These are phyloP conservation scores for Xerocomus potaroensis DNA, from an alignment of 768 basidiomycete genomes.

Conservation along the genomic window DNA sequence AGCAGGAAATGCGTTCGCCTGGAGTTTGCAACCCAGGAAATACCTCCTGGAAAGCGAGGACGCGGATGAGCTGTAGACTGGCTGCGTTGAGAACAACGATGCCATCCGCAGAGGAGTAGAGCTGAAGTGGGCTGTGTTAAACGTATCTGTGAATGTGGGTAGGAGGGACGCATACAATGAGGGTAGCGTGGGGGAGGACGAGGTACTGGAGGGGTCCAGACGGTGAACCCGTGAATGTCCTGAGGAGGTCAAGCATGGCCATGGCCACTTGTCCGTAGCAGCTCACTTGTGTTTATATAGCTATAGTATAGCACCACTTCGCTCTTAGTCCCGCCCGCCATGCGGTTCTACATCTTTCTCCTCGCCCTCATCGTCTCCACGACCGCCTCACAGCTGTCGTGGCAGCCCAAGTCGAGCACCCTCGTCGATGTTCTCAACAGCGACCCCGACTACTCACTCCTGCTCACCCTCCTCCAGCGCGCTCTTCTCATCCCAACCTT, in stretches of 20 bases:
- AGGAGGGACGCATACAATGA: slow-evolving; percentile 48
- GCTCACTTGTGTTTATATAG: slow-evolving; percentile 11
- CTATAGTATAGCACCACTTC: slow-evolving; percentile 1
- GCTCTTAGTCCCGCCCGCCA: slow-evolving; percentile 3
- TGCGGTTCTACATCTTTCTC: slow-evolving; percentile 34
- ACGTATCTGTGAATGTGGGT: neutral
- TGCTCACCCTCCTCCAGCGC: slow-evolving; percentile 74
- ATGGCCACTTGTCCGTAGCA: slow-evolving; percentile 4
- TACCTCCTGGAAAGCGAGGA: slow-evolving; percentile 76
- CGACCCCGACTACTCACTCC: slow-evolving; percentile 73
- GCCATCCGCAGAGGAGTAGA: slow-evolving; percentile 69
- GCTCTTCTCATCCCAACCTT: slow-evolving; percentile 89
- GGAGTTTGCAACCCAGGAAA: slow-evolving; percentile 57
- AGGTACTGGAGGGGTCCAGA: slow-evolving; percentile 53
- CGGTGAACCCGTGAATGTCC: slow-evolving; percentile 49
- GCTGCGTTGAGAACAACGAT: slow-evolving; percentile 71
- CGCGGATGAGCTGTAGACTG: slow-evolving; percentile 57
- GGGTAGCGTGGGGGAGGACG: slow-evolving; percentile 46
- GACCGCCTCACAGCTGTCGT: slow-evolving; percentile 22
- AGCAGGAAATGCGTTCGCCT: slow-evolving; percentile 47
- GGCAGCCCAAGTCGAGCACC: slow-evolving; percentile 43
- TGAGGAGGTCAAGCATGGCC: slow-evolving; percentile 45
- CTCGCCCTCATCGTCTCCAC: slow-evolving; percentile 32
- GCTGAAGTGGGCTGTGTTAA: slow-evolving; percentile 38
- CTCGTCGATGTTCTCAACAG: slow-evolving; percentile 73